Evolutionary conservation across 2,329 filamentous ascomycete genomes (phyloP).

Genomic region (Aureobasidium leucospermi): DNA sequence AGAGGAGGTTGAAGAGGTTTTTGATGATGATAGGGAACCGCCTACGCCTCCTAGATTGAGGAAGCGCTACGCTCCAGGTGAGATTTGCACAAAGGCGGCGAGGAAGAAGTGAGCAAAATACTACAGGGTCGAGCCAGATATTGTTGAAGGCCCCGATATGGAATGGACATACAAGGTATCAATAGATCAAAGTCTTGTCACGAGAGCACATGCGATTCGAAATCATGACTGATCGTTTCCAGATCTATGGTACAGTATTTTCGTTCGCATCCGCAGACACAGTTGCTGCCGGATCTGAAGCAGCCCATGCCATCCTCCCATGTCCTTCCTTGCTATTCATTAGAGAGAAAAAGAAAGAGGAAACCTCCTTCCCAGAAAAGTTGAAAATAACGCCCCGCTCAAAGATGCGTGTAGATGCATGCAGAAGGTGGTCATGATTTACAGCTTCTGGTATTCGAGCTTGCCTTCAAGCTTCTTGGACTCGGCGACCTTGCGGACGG

Average conservation of each 20-base stretch:
- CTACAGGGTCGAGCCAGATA: too few species aligned
- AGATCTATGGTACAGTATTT: background rate
- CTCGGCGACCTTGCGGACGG: slow-evolving; percentile 93
- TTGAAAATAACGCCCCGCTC: background rate
- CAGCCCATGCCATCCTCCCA: background rate
- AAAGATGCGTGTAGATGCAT: slow-evolving; percentile 3
- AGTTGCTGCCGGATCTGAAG: background rate
- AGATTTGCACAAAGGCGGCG: too few species aligned
- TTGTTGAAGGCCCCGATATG: too few species aligned
- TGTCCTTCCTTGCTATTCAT: background rate
- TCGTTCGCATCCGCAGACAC: too few species aligned
- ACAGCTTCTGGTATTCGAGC: slow-evolving; percentile 94
- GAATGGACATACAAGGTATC: too few species aligned
- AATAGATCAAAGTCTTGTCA: too few species aligned
- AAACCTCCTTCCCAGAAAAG: background rate
- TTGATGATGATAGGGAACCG: too few species aligned
- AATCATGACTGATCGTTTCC: background rate
- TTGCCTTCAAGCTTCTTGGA: slow-evolving; percentile 98
- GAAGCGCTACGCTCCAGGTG: too few species aligned
- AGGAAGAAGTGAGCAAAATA: too few species aligned
- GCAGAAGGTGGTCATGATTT: slow-evolving; percentile 25
- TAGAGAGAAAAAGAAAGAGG: background rate
- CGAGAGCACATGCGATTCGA: too few species aligned
- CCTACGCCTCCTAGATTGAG: too few species aligned
- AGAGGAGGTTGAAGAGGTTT: too few species aligned